A percentile compares a stretch with the other conserved stretches of the same genome.
Conservation (phyloP, 495 filamentous ascomycete genomes). For the Lasiosphaeria miniovina region DNA sequence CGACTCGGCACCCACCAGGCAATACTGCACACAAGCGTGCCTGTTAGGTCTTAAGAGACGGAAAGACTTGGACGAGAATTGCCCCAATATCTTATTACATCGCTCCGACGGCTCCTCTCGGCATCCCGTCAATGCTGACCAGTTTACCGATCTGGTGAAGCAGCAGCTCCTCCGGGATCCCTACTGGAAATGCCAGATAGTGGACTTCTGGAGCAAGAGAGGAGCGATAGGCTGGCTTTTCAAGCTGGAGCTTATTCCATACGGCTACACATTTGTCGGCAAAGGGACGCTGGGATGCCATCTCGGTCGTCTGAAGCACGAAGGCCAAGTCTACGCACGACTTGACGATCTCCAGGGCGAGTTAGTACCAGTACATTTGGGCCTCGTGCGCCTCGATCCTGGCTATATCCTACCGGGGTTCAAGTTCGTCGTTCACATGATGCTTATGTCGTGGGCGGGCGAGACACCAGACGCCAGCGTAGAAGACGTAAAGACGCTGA, state of each 20-base stretch:
- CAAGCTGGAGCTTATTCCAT: not conserved
- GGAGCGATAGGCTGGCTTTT: not conserved
- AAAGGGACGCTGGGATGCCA: not conserved
- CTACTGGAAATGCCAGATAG: not conserved
- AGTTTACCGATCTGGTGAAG: not conserved
- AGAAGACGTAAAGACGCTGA: not conserved
- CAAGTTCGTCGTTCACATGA: not conserved
- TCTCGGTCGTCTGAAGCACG: not conserved
- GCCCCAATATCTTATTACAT: not conserved
- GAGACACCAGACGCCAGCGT: not conserved
- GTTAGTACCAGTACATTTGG: not conserved
- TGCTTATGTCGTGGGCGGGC: constrained; percentile 3
- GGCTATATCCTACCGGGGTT: not conserved
- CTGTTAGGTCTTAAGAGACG: not conserved
- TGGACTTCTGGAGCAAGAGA: not conserved
- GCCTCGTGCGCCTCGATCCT: not conserved
- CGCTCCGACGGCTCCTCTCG: constrained; percentile 1
- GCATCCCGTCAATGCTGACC: not conserved
- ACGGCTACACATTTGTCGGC: not conserved
- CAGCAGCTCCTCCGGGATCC: not conserved
- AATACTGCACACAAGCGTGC: constrained; percentile 5
- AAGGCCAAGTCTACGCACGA: not conserved
- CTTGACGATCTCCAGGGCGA: not conserved
- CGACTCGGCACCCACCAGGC: constrained; percentile 1
- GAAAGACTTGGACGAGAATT: not conserved